phyloP scores from a whole-genome alignment of 805 yeast species.

The Dipodascus albidus region DNA sequence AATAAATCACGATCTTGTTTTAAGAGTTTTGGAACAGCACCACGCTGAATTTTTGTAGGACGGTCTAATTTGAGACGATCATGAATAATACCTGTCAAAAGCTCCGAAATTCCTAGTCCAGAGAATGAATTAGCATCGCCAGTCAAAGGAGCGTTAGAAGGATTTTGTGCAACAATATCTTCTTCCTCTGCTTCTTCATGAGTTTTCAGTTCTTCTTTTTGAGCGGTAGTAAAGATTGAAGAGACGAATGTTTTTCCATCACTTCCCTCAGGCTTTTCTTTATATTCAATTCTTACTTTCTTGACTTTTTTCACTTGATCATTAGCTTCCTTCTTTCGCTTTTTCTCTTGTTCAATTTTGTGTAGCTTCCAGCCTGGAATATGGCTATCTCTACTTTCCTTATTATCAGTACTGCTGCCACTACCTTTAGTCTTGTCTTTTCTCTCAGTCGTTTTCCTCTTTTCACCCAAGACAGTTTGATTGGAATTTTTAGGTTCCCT shows the following conservation, averaged over 20 bases:
- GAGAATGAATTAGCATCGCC: conserved; percentile 53
- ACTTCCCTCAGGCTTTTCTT: not conserved
- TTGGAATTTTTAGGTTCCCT: not conserved
- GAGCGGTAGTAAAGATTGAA: conserved; percentile 68
- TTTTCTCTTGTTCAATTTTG: not conserved
- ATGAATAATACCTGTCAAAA: conserved; percentile 41
- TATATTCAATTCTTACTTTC: conserved; percentile 1
- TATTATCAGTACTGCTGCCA: not conserved
- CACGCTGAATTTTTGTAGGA: conserved; percentile 83
- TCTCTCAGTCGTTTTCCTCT: not conserved
- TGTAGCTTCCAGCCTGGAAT: not conserved
- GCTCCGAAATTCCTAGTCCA: conserved; percentile 55
- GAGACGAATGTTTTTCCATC: conserved; percentile 56
- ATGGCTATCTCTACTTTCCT: not conserved
- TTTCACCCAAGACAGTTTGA: not conserved
- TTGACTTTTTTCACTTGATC: not conserved
- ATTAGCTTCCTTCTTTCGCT: not conserved
- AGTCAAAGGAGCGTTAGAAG: conserved; percentile 81
- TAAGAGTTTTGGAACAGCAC: conserved; percentile 57
- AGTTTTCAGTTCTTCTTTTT: conserved; percentile 31
- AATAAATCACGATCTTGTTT: conserved; percentile 51
- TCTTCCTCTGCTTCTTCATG: conserved; percentile 29
- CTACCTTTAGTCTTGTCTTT: not conserved
- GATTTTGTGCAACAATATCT: conserved; percentile 26
- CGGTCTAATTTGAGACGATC: conserved; percentile 35